Evolutionary conservation across 2,329 filamentous ascomycete species (phyloP), one percentile per base, ranked within the genome.

Genomic region (Ustilaginoidea virens): DNA sequence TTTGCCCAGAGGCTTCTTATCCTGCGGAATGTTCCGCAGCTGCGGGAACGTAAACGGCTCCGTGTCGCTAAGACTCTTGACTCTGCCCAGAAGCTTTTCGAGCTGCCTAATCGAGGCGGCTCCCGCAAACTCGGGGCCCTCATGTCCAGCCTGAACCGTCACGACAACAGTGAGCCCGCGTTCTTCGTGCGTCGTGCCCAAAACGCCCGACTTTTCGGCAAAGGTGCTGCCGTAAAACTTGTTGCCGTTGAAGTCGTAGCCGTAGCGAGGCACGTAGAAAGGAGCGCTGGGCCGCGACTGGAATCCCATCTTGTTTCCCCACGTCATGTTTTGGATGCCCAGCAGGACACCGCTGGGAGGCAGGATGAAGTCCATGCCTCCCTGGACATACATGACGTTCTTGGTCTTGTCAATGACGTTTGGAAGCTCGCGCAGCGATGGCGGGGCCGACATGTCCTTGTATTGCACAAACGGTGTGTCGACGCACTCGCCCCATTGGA

Each of bases 251-350:
- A 69, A 74, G 5, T 19, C 15, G 5, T 7, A 34, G 17, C 40
- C 38, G 25, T 39, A 45, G 4, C 28, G 29, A 0, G 80, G 79
- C 0, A 85, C 75, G 45, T 69, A 81, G 44, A 81, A 74, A 2
- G 73, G 69, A 29, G 71, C 63, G 2, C 46, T 47, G 0, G 80
- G 80, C 1, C 54, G 49, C 2, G 49, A 46, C 37, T 74, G 66
- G 58, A 87, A 86, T 0, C 80, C 81, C 29, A 78, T 68, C 24
- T 61, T 48, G 4, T 79, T 80, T 33, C 70, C 69, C 72, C 74
- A 87, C 0, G 78, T 85, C 73, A 86, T 81, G 55, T 85, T 85
- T 46, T 87, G 80, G 33, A 86, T 74, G 1, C 66, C 65, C 5
- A 82, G 56, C 2, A 87, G 58, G 0, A 78, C 78, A 11, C 79